phyloP scores from a whole-genome alignment of 192 early-diverging fungal genomes.

The Backusella liffmaniae region DNA sequence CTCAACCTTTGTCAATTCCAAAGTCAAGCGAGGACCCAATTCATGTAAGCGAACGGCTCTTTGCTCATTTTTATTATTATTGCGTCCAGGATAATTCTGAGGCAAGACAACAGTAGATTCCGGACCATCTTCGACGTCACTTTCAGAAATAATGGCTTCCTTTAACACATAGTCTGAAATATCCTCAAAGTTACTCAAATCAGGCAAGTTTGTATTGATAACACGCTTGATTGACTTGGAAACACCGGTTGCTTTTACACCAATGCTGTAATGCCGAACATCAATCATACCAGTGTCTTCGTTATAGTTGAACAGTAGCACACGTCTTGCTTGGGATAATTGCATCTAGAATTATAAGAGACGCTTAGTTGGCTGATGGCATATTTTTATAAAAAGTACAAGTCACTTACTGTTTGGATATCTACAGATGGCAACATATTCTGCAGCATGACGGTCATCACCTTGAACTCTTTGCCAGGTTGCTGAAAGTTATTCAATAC shows the following conservation, averaged over 20 bases:
- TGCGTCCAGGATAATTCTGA: conserved; percentile 78
- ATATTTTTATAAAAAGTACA: no score
- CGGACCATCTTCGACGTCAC: conserved; percentile 89
- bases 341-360: conserved; percentile 62
- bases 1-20: conserved; percentile 86
- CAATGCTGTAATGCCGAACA: conserved; percentile 92
- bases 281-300: conserved; percentile 79
- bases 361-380: background rate
- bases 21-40: conserved; percentile 88
- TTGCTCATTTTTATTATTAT: conserved; percentile 74
- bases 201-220: conserved; percentile 73
- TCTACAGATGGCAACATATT: conserved; percentile 97
- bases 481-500: conserved; percentile 80
- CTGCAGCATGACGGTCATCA: conserved; percentile 94
- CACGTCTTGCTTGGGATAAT: conserved; percentile 83
- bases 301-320: conserved; percentile 92
- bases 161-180: conserved; percentile 90
- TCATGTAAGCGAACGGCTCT: conserved; percentile 85
- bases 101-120: conserved; percentile 83
- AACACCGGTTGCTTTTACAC: conserved; percentile 85
- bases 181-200: conserved; percentile 79
- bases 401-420: conserved; percentile 68
- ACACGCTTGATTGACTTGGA: conserved; percentile 89
- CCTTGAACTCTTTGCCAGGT: conserved; percentile 76
- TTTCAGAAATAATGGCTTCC: conserved; percentile 82